Evolutionary conservation across 805 yeast species (phyloP), one percentile per base, ranked within the genome.

Genomic region (Saturnispora saitoi): DNA sequence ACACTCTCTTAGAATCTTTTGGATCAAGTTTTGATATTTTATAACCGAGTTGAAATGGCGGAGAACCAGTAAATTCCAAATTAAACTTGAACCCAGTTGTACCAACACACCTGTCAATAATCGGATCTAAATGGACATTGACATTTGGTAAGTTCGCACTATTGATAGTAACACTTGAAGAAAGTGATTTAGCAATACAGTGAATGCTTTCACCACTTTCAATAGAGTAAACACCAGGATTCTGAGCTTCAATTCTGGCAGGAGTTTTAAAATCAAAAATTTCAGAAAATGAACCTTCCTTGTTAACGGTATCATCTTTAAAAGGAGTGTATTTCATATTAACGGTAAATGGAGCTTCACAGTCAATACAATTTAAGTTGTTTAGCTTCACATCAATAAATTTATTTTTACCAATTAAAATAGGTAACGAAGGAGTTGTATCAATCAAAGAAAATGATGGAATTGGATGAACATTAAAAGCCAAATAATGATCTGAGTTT

Each of bases 81-180:
- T 74, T 71, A 51, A 89, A 79, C 22, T 70, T 70, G 56, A 72
- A 78, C 0, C 97, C 99, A 8, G 88, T 81, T 41, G 89, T 87
- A 0, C 99, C 99, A 29, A 93, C 85, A 68, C 99, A 93, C 43
- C 83, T 78, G 58, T 91, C 98, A 24, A 79, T 70, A 2, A 91
- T 78, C 3, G 91, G 79, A 12, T 70, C 70, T 1, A 88, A 78
- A 2, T 55, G 41, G 14, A 78, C 70, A 2, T 60, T 59, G 17
- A 73, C 67, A 1, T 74, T 71, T 3, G 76, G 77, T 34, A 54
- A 45, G 2, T 61, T 61, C 1, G 74, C 76, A 11, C 61, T 54
- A n/a, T 57, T 48, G 1, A 87, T 72, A 15, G 69, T 59, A 10
- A 84, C 70, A 1, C 70, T 62, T 1, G 80, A 72, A 10, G 77